phyloP scores from a whole-genome alignment of 805 yeast species.

The Candida namnaoensis region DNA sequence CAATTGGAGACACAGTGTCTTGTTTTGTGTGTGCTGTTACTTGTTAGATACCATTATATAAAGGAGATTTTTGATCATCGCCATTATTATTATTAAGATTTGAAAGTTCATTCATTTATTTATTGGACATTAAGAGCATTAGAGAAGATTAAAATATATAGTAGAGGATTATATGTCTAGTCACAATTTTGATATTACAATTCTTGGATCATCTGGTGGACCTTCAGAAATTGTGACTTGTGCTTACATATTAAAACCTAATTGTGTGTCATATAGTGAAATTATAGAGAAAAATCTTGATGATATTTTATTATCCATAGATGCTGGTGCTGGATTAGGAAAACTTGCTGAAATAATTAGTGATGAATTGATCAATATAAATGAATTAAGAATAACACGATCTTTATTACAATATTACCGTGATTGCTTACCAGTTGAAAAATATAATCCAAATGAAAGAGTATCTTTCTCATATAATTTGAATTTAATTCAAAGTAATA shows the following conservation, averaged over 20 bases:
- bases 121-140: too few relatives aligned
- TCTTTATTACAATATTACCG: constrained; percentile 3
- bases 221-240: constrained; percentile 70
- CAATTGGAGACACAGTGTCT: too few relatives aligned
- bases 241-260: constrained; percentile 56
- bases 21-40: too few relatives aligned
- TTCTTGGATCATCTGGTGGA: constrained; percentile 80
- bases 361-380: constrained; percentile 5
- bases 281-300: constrained; percentile 18
- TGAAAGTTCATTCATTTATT: too few relatives aligned
- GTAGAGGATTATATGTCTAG: not conserved
- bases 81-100: too few relatives aligned
- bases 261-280: constrained; percentile 29
- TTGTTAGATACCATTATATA: too few relatives aligned
- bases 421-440: not conserved
- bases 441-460: constrained; percentile 1
- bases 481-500: too few relatives aligned
- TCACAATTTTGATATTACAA: constrained; percentile 44
- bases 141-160: too few relatives aligned
- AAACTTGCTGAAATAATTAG: constrained; percentile 36
- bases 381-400: constrained; percentile 4
- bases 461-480: constrained; percentile 8
- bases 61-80: too few relatives aligned
- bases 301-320: constrained; percentile 48
- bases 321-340: constrained; percentile 72